These are phyloP conservation scores for Antarctomyces pellizariae DNA, from an alignment of 495 filamentous ascomycete genomes.

Conservation along the genomic window DNA sequence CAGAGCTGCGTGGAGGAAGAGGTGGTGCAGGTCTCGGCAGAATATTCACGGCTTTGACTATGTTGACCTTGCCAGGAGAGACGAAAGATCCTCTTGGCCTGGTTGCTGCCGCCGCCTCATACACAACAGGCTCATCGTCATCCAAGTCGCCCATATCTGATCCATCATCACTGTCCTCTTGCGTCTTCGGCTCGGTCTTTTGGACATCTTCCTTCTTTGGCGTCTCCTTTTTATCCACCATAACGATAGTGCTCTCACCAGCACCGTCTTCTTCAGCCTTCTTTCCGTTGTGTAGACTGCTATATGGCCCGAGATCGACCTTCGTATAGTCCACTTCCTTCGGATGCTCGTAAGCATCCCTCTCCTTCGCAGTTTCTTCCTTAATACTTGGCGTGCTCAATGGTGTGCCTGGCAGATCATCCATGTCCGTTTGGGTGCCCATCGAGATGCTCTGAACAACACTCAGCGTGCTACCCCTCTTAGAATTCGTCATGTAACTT, in stretches of 20 bases:
- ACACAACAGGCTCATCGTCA: slow-evolving; percentile 27
- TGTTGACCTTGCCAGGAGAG: slow-evolving; percentile 19
- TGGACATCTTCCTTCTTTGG: slow-evolving; percentile 4
- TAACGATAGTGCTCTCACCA: slow-evolving; percentile 8
- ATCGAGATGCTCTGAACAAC: slow-evolving; percentile 36
- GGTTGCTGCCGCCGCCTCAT: slow-evolving; percentile 22
- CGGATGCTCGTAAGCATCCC: slow-evolving; percentile 16
- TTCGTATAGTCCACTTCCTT: slow-evolving; percentile 29
- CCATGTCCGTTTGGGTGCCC: slow-evolving; percentile 26
- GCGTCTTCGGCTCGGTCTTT: slow-evolving; percentile 15
- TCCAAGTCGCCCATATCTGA: slow-evolving; percentile 22
- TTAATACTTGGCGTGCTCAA: slow-evolving; percentile 21
- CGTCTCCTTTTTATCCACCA: slow-evolving; percentile 4
- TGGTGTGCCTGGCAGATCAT: slow-evolving; percentile 20
- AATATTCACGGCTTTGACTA: slow-evolving; percentile 46
- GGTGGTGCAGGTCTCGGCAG: slow-evolving; percentile 37
- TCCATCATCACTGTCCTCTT: slow-evolving; percentile 18
- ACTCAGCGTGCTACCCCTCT: slow-evolving; percentile 28
- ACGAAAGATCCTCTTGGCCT: slow-evolving; percentile 26
- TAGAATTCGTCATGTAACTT: slow-evolving; percentile 32
- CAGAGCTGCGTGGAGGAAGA: slow-evolving; percentile 8
- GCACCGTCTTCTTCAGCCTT: slow-evolving; percentile 8
- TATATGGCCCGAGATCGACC: slow-evolving; percentile 23
- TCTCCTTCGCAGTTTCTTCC: slow-evolving; percentile 6
- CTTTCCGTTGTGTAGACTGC: slow-evolving; percentile 12